These are phyloP conservation scores for Gloeopeniophorella convolvens DNA, from an alignment of 768 basidiomycete genomes.

Conservation along the genomic window DNA sequence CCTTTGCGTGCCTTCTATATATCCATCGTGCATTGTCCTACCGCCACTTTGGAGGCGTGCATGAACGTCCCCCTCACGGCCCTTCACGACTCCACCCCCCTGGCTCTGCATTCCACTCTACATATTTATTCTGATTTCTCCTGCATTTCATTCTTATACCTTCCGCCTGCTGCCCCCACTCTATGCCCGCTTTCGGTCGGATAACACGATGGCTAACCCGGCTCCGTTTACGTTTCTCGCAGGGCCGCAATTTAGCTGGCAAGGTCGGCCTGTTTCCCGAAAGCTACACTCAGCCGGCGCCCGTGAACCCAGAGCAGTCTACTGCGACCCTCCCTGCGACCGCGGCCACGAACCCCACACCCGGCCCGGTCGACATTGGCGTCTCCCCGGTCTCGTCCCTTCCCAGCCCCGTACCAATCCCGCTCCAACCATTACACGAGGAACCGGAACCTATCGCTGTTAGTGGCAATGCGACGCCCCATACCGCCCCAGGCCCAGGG, in stretches of 20 bases:
- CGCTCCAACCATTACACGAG: constrained; percentile 42
- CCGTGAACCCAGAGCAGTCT: constrained; percentile 17
- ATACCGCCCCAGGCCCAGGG: not conserved
- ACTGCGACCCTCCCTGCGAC: constrained; percentile 10
- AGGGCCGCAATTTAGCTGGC: constrained; percentile 78
- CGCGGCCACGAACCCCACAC: not conserved
- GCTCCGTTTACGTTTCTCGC: constrained; percentile 11
- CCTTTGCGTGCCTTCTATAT: not conserved
- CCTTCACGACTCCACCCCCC: not conserved
- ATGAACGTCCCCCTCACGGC: no score
- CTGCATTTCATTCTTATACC: not conserved
- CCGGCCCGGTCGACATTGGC: not conserved
- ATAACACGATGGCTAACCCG: constrained; percentile 8
- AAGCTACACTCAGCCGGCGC: constrained; percentile 57
- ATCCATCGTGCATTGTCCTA: not conserved
- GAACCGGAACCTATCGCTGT: constrained; percentile 25
- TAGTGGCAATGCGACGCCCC: not conserved
- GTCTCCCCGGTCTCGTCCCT: not conserved
- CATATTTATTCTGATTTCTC: not conserved
- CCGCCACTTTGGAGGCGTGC: no score
- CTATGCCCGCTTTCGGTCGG: constrained; percentile 18
- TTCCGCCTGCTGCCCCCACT: not conserved
- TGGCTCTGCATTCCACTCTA: no score
- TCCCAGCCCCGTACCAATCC: constrained; percentile 1
- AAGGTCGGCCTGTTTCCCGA: constrained; percentile 88